These are phyloP conservation scores for Boeremia exigua DNA, from an alignment of 2,329 filamentous ascomycete genomes.

Conservation along the genomic window DNA sequence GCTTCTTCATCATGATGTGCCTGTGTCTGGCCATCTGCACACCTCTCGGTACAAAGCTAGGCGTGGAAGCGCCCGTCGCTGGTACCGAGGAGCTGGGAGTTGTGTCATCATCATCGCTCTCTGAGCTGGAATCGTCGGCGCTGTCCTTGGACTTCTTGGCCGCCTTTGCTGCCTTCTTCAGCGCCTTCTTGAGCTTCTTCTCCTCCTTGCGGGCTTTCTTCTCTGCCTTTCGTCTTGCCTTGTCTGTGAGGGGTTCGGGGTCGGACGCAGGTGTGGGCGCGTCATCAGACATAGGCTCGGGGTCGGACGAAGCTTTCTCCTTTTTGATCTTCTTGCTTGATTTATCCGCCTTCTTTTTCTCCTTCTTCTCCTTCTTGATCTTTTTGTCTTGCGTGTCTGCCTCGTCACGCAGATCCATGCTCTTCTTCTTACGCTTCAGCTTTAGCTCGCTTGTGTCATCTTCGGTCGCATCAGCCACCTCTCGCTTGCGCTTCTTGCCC, in stretches of 20 bases:
- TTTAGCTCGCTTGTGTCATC: conserved; percentile 41
- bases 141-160: conserved; percentile 35
- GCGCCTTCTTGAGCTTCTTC: conserved; percentile 57
- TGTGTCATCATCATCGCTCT: conserved; percentile 36
- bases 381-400: conserved; percentile 31
- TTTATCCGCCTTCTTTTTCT: conserved; percentile 39
- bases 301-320: conserved; percentile 34
- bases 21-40: conserved; percentile 78
- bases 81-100: conserved; percentile 37
- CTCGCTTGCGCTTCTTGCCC: conserved; percentile 44
- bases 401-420: conserved; percentile 40
- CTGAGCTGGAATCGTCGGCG: conserved; percentile 34
- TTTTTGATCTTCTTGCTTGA: conserved; percentile 31
- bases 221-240: conserved; percentile 47
- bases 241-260: conserved; percentile 52
- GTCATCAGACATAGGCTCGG: conserved; percentile 27
- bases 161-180: conserved; percentile 53
- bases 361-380: conserved; percentile 43
- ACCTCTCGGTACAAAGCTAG: conserved; percentile 58
- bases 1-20: conserved; percentile 87
- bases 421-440: conserved; percentile 49
- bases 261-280: conserved; percentile 24
- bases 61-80: conserved; percentile 53
- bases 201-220: conserved; percentile 55
- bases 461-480: conserved; percentile 34